Evolutionary conservation across 768 basidiomycete species (phyloP).

Genomic region (Pisolithus albus): DNA sequence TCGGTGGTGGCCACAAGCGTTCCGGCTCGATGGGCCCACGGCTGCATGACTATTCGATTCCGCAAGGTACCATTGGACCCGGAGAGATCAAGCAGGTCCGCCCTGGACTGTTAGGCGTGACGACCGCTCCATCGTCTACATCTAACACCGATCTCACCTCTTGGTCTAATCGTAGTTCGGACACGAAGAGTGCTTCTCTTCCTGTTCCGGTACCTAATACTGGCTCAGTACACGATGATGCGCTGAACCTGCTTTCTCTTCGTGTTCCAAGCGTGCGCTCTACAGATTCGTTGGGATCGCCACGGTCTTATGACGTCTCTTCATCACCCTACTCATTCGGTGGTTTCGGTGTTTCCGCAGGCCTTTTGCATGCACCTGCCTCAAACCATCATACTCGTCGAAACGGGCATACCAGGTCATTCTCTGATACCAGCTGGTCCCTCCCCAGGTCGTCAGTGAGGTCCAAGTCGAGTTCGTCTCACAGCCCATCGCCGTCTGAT

Average conservation of each 20-base stretch:
- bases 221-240: conserved; percentile 17
- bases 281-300: conserved; percentile 25
- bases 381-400: background rate
- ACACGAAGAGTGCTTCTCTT: conserved; percentile 6
- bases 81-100: conserved; percentile 51
- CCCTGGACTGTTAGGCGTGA: conserved; percentile 46
- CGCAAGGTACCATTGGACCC: conserved; percentile 22
- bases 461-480: conserved; percentile 32
- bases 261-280: conserved; percentile 18
- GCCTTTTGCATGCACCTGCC: background rate
- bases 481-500: conserved; percentile 27
- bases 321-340: conserved; percentile 18
- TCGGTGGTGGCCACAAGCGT: conserved; percentile 11
- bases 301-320: conserved; percentile 23
- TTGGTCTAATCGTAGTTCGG: background rate
- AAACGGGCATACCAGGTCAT: conserved; percentile 1
- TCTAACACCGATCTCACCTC: background rate
- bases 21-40: conserved; percentile 45
- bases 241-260: conserved; percentile 21
- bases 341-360: background rate
- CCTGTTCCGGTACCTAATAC: conserved; percentile 31
- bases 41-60: conserved; percentile 59
- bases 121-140: conserved; percentile 15
- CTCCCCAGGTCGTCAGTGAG: conserved; percentile 49
- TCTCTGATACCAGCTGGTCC: conserved; percentile 39